Base-by-base conservation (phyloP, 768 basidiomycete genomes). In the Phylloporus sp. region DNA sequence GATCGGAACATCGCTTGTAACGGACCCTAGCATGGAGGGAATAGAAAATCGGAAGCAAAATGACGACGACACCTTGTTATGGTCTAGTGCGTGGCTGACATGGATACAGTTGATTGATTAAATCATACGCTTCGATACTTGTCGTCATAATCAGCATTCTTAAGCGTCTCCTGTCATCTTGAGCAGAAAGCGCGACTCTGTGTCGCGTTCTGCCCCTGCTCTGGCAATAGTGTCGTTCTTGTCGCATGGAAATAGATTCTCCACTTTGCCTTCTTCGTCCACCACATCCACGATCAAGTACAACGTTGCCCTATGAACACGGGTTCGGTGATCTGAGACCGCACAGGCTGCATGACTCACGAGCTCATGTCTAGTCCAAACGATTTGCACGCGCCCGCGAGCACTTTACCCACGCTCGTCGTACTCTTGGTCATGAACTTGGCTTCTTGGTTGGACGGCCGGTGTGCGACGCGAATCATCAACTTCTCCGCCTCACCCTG, bases 391-490 rank as follows among this genome's bases (percentile, higher is more conserved):
- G 57, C 65, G 5, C 53, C 56, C 3, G 58, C 4, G 5, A 69
- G 52, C 34, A 69, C 63, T 16, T 67, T 69, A 13, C 32, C 43
- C 2, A 70, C 67, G n/a, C 52, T 70, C 18, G 69, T 69, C n/a
- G 63, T 59, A 22, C 47, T 34, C n/a, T 67, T 70, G 5, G 58
- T 50, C 22, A 57, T 65, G 23, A 69, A 70, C 29, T 69, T 70
- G 11, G 69, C 58, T 44, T 69, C 65, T 44, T 69, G 69, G 35
- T 53, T 53, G 7, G 69, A 59, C 0, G 57, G 45, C 9, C 59
- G 67, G 38, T 69, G 67, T 29, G 65, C 60, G 27, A 70, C 66
- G 15, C 67, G 70, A n/a, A 69, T 63, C 53, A 57, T 54, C 31
- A 68, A 36, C 29, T 61, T 65, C 2, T 54, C 52, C 9, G 3